Conservation (phyloP, 495 filamentous ascomycete genomes). For the Penicillium cinerascens region DNA sequence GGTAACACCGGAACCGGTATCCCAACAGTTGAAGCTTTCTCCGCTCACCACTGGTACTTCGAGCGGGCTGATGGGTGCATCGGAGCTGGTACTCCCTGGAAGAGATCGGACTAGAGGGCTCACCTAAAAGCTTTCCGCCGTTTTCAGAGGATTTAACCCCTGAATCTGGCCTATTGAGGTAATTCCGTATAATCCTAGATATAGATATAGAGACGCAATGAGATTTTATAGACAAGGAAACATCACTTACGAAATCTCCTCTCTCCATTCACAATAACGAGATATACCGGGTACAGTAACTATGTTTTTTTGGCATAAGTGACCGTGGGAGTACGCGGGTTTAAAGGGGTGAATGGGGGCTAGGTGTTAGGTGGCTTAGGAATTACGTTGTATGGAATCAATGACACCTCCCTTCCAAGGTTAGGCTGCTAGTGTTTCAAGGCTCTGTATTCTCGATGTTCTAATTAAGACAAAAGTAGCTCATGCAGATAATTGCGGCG, state of each 20-base stretch:
- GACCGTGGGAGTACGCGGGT: no score
- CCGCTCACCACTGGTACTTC: conserved; percentile 50
- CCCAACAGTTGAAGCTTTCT: conserved; percentile 11
- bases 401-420: neutral
- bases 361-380: neutral
- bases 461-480: neutral
- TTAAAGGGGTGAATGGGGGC: no score
- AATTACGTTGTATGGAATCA: neutral
- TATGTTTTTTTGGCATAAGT: no score
- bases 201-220: neutral
- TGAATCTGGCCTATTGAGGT: neutral
- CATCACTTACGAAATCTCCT: neutral
- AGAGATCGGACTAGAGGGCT: neutral
- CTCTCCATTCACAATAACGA: no score
- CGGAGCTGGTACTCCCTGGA: conserved; percentile 21
- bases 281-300: no score
- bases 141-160: no score
- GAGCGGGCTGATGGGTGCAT: conserved; percentile 25
- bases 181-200: neutral
- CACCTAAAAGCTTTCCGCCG: neutral
- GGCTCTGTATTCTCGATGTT: neutral
- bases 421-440: neutral
- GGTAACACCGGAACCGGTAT: conserved; percentile 43
- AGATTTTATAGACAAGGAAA: neutral
- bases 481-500: no score